Percentiles rank a stretch among this genome's conserved stretches.
Conservation (phyloP, 441 rosid genomes). For the Pelargonium myrrhifolium region DNA sequence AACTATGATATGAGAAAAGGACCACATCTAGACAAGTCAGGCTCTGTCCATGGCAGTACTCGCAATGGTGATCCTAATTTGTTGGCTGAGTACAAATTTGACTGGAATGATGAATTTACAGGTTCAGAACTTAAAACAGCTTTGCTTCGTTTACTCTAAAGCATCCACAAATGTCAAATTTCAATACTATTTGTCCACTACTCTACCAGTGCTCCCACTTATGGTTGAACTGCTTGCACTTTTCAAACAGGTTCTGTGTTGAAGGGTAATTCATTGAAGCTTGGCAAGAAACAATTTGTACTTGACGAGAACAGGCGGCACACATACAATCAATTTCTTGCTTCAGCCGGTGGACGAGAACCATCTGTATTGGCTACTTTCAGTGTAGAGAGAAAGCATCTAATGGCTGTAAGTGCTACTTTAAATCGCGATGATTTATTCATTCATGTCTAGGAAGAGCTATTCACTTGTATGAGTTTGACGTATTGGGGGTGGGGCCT, state of each 20-base stretch:
- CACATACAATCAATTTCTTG: slow-evolving; percentile 44
- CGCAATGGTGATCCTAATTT: neutral
- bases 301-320: slow-evolving; percentile 67
- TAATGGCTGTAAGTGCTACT: slow-evolving; percentile 34
- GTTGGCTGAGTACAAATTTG: slow-evolving; percentile 31
- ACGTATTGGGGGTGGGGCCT: no score
- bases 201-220: neutral
- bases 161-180: neutral
- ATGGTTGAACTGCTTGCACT: slow-evolving; percentile 5
- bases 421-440: slow-evolving; percentile 11
- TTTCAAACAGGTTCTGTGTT: slow-evolving; percentile 32
- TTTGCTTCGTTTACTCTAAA: neutral
- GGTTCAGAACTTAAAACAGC: slow-evolving; percentile 19
- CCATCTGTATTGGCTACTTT: slow-evolving; percentile 33
- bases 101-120: slow-evolving; percentile 41
- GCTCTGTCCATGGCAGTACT: slow-evolving; percentile 19
- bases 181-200: slow-evolving; percentile 9
- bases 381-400: slow-evolving; percentile 35
- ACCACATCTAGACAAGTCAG: slow-evolving; percentile 27
- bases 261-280: slow-evolving; percentile 40
- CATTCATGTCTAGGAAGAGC: slow-evolving; percentile 11
- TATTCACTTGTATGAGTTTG: slow-evolving; percentile 5
- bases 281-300: slow-evolving; percentile 42
- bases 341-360: slow-evolving; percentile 24
- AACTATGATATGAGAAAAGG: slow-evolving; percentile 4